Evolutionary conservation across 371 early-diverging fungal species (phyloP).

Genomic region (Mortierella sp.): DNA sequence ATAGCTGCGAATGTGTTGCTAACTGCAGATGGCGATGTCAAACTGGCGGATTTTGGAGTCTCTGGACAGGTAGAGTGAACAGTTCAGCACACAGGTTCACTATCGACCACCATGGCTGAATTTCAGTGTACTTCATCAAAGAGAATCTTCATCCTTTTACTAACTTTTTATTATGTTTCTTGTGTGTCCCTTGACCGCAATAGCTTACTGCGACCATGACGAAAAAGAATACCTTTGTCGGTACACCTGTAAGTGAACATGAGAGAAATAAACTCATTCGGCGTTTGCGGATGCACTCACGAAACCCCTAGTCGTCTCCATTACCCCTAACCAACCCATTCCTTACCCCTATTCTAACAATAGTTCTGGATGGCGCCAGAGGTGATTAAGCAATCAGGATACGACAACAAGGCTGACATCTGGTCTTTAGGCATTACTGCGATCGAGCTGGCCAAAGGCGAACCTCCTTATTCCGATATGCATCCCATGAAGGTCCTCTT

Average conservation of each 20-base stretch:
- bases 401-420: constrained; percentile 98
- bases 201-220: constrained; percentile 93
- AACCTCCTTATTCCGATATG: constrained; percentile 94
- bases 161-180: not conserved
- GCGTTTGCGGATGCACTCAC: not conserved
- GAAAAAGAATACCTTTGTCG: constrained; percentile 98
- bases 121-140: too few species aligned
- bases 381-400: constrained; percentile 97
- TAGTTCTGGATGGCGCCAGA: constrained; percentile 99
- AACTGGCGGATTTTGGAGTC: constrained; percentile 98
- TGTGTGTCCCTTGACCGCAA: not conserved
- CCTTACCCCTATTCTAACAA: not conserved
- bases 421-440: constrained; percentile 99
- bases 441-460: constrained; percentile 95
- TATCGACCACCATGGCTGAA: too few species aligned
- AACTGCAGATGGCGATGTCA: constrained; percentile 87
- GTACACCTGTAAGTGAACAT: constrained; percentile 86
- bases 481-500: constrained; percentile 96
- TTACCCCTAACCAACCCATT: not conserved
- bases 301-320: too few species aligned
- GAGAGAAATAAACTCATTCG: not conserved
- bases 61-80: constrained; percentile 83
- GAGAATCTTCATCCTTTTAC: too few species aligned
- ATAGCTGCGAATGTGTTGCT: constrained; percentile 90
- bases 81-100: not conserved